phyloP scores from a whole-genome alignment of 345 rosid genomes.

The Erodium maritimum region DNA sequence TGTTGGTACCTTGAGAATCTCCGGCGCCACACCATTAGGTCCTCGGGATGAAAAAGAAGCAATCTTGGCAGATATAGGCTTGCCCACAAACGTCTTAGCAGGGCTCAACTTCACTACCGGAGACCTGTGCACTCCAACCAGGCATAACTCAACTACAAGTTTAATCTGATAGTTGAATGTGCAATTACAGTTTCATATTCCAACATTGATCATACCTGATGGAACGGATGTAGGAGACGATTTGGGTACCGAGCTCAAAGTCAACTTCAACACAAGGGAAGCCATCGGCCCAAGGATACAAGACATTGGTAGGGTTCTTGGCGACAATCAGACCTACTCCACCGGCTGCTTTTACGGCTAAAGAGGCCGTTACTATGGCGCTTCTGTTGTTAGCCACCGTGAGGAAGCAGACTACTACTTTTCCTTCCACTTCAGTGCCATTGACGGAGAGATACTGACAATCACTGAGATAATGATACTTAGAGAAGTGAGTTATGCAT shows the following conservation, averaged over 20 bases:
- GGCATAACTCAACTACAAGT: not conserved
- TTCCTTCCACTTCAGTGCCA: slow-evolving; percentile 28
- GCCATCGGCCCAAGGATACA: slow-evolving; percentile 17
- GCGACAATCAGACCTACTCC: slow-evolving; percentile 47
- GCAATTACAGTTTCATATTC: no score
- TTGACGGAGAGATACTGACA: slow-evolving; percentile 27
- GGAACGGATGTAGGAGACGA: slow-evolving; percentile 48
- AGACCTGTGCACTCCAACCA: slow-evolving; percentile 12
- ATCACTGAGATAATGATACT: slow-evolving; percentile 13
- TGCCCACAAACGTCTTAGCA: slow-evolving; percentile 21
- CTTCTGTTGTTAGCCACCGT: slow-evolving; percentile 2
- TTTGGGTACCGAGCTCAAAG: slow-evolving; percentile 52
- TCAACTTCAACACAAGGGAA: slow-evolving; percentile 51
- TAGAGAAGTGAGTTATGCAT: not conserved
- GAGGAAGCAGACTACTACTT: slow-evolving; percentile 45
- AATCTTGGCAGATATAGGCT: slow-evolving; percentile 19
- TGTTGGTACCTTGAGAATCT: slow-evolving; percentile 30
- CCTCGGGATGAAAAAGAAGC: slow-evolving; percentile 38
- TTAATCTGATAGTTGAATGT: no score
- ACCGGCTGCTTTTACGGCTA: slow-evolving; percentile 18
- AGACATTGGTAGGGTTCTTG: slow-evolving; percentile 32
- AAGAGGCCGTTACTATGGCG: slow-evolving; percentile 15
- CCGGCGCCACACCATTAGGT: slow-evolving; percentile 26
- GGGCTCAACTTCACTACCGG: slow-evolving; percentile 24
- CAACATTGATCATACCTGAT: slow-evolving; percentile 13